Base-by-base conservation (phyloP, 2,329 filamentous ascomycete genomes). In the Aciculosporium take region DNA sequence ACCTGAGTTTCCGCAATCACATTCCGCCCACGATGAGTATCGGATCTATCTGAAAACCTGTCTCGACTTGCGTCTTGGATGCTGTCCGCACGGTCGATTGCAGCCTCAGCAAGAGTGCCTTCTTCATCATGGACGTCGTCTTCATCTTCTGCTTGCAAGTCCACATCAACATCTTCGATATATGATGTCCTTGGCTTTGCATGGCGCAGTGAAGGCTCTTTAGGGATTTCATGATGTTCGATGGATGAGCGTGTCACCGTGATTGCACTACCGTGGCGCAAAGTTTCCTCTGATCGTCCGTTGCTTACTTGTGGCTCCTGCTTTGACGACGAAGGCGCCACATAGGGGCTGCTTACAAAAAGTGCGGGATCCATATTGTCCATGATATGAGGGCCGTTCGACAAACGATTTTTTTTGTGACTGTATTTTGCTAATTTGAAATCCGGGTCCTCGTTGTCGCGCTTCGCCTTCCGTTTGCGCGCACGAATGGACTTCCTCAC, bases 391-490 rank as follows among this genome's bases (percentile, higher is more conserved):
- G 57, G 47, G 1, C 45, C 51, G 33, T 53, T 55, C 18, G 40
- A 20, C 9, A 53, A 47, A 15, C 59, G 56, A 34, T 46, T 43
- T 48, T 64, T 71, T 51, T 67, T 72, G 31, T 62, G 54, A 21
- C 68, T 63, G 39, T 55, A 62, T 37, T 53, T 67, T 0, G 64
- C 61, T 0, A 61, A 60, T 33, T 58, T 52, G 46, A 74, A 76
- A 43, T 76, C 72, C 1, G 72, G 73, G 37, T 73, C 58, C 37
- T 76, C 67, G 17, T 67, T 68, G 32, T 73, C 70, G 15, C 67
- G 64, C 20, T 63, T 65, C 5, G 71, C 68, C 44, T 68, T 71
- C 21, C 71, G 63, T 53, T 74, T 75, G 3, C 68, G 67, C 8
- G 67, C 62, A 7, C 69, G 67, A 15, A 74, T 62, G 0, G 68